Percentiles rank a stretch among this genome's conserved stretches.
phyloP scores from a whole-genome alignment of 805 yeast species.

The Schwanniomyces vanrijiae region DNA sequence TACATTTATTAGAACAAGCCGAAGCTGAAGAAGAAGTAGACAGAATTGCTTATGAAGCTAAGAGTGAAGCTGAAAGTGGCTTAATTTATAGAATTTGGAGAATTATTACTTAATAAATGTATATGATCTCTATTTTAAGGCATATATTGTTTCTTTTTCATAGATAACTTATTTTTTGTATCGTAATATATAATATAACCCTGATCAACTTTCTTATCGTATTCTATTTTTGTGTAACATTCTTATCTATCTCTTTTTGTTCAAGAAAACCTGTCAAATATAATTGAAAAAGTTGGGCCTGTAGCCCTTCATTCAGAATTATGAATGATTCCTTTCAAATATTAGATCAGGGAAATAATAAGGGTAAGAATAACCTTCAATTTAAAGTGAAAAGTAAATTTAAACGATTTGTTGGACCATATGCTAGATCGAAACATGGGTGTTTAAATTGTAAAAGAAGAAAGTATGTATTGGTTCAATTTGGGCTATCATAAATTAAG shows the following conservation, averaged over 20 bases:
- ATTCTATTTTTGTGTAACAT: not conserved
- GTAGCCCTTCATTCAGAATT: too few species aligned
- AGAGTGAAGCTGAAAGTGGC: not conserved
- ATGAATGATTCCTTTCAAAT: not conserved
- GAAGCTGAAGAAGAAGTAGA: conserved; percentile 1
- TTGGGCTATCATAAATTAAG: not conserved
- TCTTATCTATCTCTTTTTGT: not conserved
- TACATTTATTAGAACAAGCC: conserved; percentile 2
- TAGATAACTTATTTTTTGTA: too few species aligned
- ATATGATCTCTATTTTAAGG: too few species aligned
- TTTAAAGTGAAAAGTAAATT: not conserved
- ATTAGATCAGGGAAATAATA: not conserved
- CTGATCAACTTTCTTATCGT: too few species aligned
- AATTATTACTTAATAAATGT: not conserved
- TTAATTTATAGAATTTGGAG: not conserved
- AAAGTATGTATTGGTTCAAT: not conserved
- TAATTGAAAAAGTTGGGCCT: too few species aligned
- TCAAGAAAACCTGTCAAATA: too few species aligned
- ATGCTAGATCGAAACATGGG: conserved; percentile 1
- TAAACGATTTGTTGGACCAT: not conserved
- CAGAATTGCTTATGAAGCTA: not conserved
- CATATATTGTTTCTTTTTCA: too few species aligned
- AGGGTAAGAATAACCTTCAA: not conserved
- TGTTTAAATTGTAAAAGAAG: conserved; percentile 3
- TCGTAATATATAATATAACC: too few species aligned